Conservation (phyloP, 2,329 filamentous ascomycete species). For the Stachybotrys chlorohalonatus region DNA sequence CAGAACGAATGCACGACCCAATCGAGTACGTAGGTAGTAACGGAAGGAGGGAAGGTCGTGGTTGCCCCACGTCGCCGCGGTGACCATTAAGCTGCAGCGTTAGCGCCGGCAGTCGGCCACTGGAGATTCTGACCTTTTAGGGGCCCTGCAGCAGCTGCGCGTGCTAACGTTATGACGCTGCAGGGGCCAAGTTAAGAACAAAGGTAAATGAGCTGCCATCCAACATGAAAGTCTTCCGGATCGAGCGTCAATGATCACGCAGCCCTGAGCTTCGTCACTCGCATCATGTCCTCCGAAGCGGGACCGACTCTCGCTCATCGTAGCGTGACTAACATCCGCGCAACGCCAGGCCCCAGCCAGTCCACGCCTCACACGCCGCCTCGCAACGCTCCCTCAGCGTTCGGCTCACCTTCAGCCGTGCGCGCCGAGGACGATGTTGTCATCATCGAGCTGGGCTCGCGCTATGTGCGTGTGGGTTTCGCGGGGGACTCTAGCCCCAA, state of each 20-base stretch:
- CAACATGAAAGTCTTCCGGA: neutral
- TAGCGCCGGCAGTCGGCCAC: neutral
- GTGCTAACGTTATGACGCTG: neutral
- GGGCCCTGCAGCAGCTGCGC: slow-evolving; percentile 6
- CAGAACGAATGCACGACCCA: no score
- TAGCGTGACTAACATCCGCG: slow-evolving; percentile 48
- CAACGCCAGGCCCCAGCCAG: slow-evolving; percentile 24
- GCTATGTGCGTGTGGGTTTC: slow-evolving; percentile 74
- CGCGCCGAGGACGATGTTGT: slow-evolving; percentile 75
- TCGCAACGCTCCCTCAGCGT: slow-evolving; percentile 42
- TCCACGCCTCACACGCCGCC: slow-evolving; percentile 54
- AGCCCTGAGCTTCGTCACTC: neutral
- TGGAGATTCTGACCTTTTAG: slow-evolving; percentile 5
- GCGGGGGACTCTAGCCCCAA: slow-evolving; percentile 77
- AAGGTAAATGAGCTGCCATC: neutral
- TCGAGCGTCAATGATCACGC: neutral
- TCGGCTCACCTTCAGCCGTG: slow-evolving; percentile 51
- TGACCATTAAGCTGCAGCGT: slow-evolving; percentile 7
- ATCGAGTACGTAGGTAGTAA: no score
- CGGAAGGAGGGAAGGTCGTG: no score
- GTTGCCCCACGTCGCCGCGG: slow-evolving; percentile 19
- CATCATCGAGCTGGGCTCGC: slow-evolving; percentile 73
- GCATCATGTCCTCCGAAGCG: neutral
- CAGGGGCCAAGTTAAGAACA: neutral
- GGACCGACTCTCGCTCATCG: slow-evolving; percentile 42